phyloP scores from a whole-genome alignment of 257 asterid species.

The Ilex aquifolium region DNA sequence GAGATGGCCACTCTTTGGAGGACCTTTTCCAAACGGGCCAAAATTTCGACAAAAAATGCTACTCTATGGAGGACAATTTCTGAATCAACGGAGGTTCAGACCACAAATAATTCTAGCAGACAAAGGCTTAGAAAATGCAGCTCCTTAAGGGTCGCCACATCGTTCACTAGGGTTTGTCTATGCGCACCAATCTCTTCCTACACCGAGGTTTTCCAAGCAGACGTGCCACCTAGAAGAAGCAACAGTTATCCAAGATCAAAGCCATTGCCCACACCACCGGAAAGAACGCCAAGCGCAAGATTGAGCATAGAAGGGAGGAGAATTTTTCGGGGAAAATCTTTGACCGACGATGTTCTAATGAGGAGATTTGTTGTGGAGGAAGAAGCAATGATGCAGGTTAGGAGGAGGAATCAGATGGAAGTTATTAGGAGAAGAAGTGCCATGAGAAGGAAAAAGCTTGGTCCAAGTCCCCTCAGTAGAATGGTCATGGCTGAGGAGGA shows the following conservation, averaged over 20 bases:
- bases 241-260: constrained; percentile 66
- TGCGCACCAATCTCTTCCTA: constrained; percentile 86
- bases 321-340: constrained; percentile 70
- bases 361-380: constrained; percentile 82
- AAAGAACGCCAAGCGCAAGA: constrained; percentile 60
- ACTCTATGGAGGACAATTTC: constrained; percentile 50
- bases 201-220: constrained; percentile 65
- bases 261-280: constrained; percentile 21
- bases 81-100: constrained; percentile 31
- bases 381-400: constrained; percentile 76
- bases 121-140: constrained; percentile 69
- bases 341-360: constrained; percentile 81
- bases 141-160: constrained; percentile 62
- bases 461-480: constrained; percentile 85
- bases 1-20: constrained; percentile 75
- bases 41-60: constrained; percentile 33
- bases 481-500: constrained; percentile 61
- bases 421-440: constrained; percentile 64
- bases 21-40: constrained; percentile 36
- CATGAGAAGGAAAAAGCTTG: constrained; percentile 59
- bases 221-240: constrained; percentile 69
- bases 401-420: constrained; percentile 82
- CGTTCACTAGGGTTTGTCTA: constrained; percentile 69
- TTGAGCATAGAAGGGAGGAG: constrained; percentile 66
- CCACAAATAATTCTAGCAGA: constrained; percentile 20